A percentile compares a stretch with the other conserved stretches of the same genome.
These are phyloP conservation scores for Castanea mollissima DNA, from an alignment of 306 rosid genomes.

Conservation along the genomic window DNA sequence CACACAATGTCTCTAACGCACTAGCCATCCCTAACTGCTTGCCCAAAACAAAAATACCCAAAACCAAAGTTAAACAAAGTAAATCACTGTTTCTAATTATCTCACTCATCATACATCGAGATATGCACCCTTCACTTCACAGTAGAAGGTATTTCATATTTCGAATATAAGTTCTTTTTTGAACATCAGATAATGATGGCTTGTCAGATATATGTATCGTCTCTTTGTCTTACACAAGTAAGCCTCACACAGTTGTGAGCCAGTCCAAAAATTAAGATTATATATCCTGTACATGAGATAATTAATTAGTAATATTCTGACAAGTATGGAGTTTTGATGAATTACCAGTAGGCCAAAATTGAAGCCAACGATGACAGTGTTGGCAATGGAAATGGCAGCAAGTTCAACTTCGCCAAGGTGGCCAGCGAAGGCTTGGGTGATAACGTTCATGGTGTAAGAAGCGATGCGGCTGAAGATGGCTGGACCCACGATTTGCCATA, in stretches of 20 bases:
- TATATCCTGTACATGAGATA: not conserved
- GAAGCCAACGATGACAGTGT: slow-evolving; percentile 74
- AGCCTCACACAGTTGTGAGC: too few species aligned
- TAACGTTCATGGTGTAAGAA: slow-evolving; percentile 58
- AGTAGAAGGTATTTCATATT: too few species aligned
- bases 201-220: too few species aligned
- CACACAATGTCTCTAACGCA: slow-evolving; percentile 43
- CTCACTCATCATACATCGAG: not conserved
- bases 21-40: slow-evolving; percentile 47
- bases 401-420: slow-evolving; percentile 67
- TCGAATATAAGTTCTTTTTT: too few species aligned
- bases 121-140: not conserved
- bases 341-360: slow-evolving; percentile 75
- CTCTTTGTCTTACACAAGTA: too few species aligned
- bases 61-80: not conserved
- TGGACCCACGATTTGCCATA: slow-evolving; percentile 77
- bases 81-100: not conserved
- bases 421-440: slow-evolving; percentile 79
- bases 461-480: slow-evolving; percentile 70
- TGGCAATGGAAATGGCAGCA: slow-evolving; percentile 74
- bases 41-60: not conserved
- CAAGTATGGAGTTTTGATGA: not conserved
- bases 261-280: not conserved
- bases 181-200: too few species aligned
- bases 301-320: too few species aligned